These are phyloP conservation scores for Bauhinia variegata DNA, from an alignment of 306 rosid species.

Conservation along the genomic window DNA sequence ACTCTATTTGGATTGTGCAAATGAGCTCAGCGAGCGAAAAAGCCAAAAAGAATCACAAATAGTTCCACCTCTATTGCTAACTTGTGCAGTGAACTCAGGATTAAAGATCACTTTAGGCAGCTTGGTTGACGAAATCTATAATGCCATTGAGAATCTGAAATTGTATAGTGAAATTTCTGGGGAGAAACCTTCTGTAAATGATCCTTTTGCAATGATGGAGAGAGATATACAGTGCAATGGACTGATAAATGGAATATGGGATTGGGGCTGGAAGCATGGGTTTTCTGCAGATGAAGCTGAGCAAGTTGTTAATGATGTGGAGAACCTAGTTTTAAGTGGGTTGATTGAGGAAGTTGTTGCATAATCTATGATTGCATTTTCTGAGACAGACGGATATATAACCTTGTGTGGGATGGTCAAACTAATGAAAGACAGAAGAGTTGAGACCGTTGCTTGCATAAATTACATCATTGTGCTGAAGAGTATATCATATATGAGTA, in stretches of 20 bases:
- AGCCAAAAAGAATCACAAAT: constrained; percentile 47
- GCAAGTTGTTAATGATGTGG: constrained; percentile 67
- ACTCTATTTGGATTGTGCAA: constrained; percentile 69
- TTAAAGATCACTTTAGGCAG: constrained; percentile 43
- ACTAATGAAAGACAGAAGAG: constrained; percentile 36
- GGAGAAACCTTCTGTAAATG: constrained; percentile 44
- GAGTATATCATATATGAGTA: too few species aligned
- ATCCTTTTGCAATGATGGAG: constrained; percentile 59
- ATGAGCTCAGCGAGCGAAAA: constrained; percentile 60
- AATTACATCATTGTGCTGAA: constrained; percentile 27
- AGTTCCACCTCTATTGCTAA: constrained; percentile 46
- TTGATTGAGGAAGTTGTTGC: constrained; percentile 71
- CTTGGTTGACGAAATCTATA: constrained; percentile 64
- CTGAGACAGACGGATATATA: constrained; percentile 25
- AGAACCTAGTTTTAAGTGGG: constrained; percentile 57
- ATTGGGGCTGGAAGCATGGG: constrained; percentile 71
- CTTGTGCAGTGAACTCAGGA: constrained; percentile 45
- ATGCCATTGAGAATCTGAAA: constrained; percentile 51
- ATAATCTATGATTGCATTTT: constrained; percentile 47
- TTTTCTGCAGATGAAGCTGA: constrained; percentile 72
- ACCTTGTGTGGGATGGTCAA: constrained; percentile 24
- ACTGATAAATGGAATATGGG: constrained; percentile 73
- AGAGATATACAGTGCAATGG: constrained; percentile 67
- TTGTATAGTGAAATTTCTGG: constrained; percentile 46
- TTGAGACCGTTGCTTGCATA: constrained; percentile 33